These are phyloP conservation scores for Spergularia marina DNA, from an alignment of 148 eudicot species.

Conservation along the genomic window DNA sequence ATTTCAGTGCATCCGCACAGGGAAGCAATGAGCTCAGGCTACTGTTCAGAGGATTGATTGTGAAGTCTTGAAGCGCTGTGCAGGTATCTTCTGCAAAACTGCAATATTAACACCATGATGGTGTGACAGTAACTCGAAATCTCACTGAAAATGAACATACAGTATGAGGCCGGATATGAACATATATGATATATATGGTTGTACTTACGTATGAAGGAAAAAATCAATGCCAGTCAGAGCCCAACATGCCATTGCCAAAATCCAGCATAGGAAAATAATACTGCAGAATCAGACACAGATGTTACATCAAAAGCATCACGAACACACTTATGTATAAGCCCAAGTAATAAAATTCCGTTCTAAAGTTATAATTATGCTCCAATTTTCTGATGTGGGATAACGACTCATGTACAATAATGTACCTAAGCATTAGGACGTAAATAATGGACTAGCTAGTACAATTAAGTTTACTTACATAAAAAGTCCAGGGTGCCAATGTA, in stretches of 20 bases:
- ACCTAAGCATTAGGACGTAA: no score
- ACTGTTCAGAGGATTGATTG: slow-evolving; percentile 41
- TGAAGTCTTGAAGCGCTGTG: slow-evolving; percentile 50
- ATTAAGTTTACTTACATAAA: slow-evolving; percentile 44
- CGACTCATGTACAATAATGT: no score
- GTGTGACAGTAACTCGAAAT: slow-evolving; percentile 8
- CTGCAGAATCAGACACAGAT: slow-evolving; percentile 29
- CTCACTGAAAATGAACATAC: not conserved
- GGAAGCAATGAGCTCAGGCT: slow-evolving; percentile 49
- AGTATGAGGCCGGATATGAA: not conserved
- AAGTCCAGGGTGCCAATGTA: slow-evolving; percentile 69
- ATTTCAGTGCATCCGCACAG: slow-evolving; percentile 35
- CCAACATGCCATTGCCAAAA: slow-evolving; percentile 58
- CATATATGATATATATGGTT: not conserved
- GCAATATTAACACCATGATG: slow-evolving; percentile 38
- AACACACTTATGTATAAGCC: not conserved
- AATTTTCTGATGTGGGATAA: no score
- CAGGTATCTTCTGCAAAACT: slow-evolving; percentile 80
- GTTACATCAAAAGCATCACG: no score
- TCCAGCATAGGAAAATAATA: slow-evolving; percentile 54
- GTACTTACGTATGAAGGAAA: slow-evolving; percentile 57
- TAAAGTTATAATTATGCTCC: not conserved
- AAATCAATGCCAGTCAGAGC: slow-evolving; percentile 59
- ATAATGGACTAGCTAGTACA: not conserved
- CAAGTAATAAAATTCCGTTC: not conserved